Evolutionary conservation across 768 basidiomycete species (phyloP), one percentile per base, ranked within the genome.

Genomic region (Strobilomyces confusus): DNA sequence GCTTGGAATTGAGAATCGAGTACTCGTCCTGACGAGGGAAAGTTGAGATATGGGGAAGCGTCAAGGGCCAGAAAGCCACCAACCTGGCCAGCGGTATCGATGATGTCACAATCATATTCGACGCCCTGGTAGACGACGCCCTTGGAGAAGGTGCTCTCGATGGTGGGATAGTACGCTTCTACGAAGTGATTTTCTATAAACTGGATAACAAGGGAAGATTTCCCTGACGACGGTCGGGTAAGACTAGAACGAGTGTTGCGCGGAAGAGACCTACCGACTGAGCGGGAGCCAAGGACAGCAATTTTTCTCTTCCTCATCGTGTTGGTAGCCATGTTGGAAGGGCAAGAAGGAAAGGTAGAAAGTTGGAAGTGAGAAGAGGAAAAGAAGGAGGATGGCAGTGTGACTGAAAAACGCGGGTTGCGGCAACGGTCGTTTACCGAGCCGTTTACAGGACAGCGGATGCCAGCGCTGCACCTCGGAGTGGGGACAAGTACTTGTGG

Each of bases 11-110:
- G 58, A 99, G 82, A 52, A 95, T 90, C 19, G 92, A 89, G 74
- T 90, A 98, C 71, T 99, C 95, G 66, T 98, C 95, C 93, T 62
- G 46, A 34, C 13, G 25, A 11, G 15, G 44, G 52, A 52, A 25
- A 26, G 47, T 43, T 54, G 23, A 44, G 55, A 57, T 33, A 52
- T 38, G 22, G 41, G 44, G 11, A 23, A 19, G 55, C 8, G 33
- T 33, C 53, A 40, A 38, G n/a, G n/a, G 14, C 15, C 26, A 50
- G 9, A 40, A 38, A 38, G 49, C 7, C 37, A 68, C 82, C 59
- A 52, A 92, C 94, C 83, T 98, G 95, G 26, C 95, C 95, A 47
- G 95, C 95, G 58, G 93, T 95, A 70, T 98, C 95, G 63, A 98
- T 92, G 74, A 98, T 95, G 73, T 95, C 93, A 73, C 94, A 95